A percentile compares a stretch with the other conserved stretches of the same genome.
These are phyloP conservation scores for Pseudogymnoascus sp. DNA, from an alignment of 2,329 filamentous ascomycete species.

Conservation along the genomic window DNA sequence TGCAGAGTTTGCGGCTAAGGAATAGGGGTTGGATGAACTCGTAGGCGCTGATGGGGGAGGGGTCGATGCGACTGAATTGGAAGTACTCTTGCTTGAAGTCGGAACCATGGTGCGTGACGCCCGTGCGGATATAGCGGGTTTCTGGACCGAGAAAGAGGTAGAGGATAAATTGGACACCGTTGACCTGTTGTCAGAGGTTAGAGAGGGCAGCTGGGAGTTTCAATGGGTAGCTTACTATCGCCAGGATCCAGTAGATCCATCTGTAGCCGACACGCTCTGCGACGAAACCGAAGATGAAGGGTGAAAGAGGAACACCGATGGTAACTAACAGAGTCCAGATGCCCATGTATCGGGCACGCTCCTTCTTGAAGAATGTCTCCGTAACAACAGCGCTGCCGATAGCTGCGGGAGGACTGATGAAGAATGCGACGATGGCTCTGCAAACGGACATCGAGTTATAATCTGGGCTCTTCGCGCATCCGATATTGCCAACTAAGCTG, in stretches of 20 bases:
- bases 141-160: constrained; percentile 50
- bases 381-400: constrained; percentile 48
- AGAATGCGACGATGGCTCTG: constrained; percentile 43
- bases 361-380: constrained; percentile 47
- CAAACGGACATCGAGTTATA: constrained; percentile 42
- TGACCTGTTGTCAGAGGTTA: constrained; percentile 34
- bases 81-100: constrained; percentile 29
- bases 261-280: constrained; percentile 41
- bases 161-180: constrained; percentile 47
- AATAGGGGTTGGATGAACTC: constrained; percentile 45
- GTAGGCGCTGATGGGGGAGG: constrained; percentile 37
- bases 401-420: constrained; percentile 44
- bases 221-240: constrained; percentile 36
- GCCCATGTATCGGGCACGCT: constrained; percentile 45
- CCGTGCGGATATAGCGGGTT: constrained; percentile 42
- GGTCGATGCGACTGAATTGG: constrained; percentile 44
- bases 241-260: constrained; percentile 49
- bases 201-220: not conserved
- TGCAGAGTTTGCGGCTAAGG: constrained; percentile 38
- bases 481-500: constrained; percentile 42
- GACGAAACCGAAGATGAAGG: constrained; percentile 34
- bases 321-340: constrained; percentile 39
- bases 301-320: constrained; percentile 17
- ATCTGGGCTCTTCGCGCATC: constrained; percentile 39
- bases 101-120: constrained; percentile 6